These are phyloP conservation scores for Stagonosporopsis cucurbitacearum DNA, from an alignment of 2,329 filamentous ascomycete species.

Conservation along the genomic window DNA sequence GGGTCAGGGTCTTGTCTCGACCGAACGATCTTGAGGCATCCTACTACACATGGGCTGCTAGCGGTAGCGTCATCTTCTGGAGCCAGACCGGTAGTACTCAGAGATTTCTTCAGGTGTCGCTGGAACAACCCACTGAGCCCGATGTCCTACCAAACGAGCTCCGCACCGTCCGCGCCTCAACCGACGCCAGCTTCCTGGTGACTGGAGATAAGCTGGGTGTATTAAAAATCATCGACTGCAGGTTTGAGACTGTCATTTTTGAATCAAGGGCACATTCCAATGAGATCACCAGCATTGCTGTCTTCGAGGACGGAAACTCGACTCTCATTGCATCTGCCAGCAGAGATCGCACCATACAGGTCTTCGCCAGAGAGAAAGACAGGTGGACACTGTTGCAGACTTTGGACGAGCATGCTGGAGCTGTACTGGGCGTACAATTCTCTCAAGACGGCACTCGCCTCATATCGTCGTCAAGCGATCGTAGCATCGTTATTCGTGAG, in stretches of 20 bases:
- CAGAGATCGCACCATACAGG: conserved; percentile 87
- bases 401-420: conserved; percentile 86
- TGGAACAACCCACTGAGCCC: conserved; percentile 66
- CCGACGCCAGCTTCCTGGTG: conserved; percentile 71
- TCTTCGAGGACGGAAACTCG: conserved; percentile 69
- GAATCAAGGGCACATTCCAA: conserved; percentile 85
- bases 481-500: conserved; percentile 84
- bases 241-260: conserved; percentile 66
- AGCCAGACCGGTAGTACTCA: conserved; percentile 72
- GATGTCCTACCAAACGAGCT: conserved; percentile 63
- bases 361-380: conserved; percentile 71
- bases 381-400: conserved; percentile 84
- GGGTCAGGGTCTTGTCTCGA: conserved; percentile 70
- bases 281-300: conserved; percentile 81
- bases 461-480: conserved; percentile 82
- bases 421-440: conserved; percentile 79
- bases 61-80: conserved; percentile 85
- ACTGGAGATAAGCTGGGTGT: conserved; percentile 88
- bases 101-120: conserved; percentile 67
- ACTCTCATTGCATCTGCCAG: conserved; percentile 77
- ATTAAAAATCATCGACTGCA: conserved; percentile 70
- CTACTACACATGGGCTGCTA: conserved; percentile 89
- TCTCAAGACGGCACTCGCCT: conserved; percentile 73
- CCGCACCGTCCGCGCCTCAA: conserved; percentile 64
- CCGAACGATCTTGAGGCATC: conserved; percentile 69